These are phyloP conservation scores for Aspergillus chevalieri DNA, from an alignment of 2,329 filamentous ascomycete species.

Conservation along the genomic window DNA sequence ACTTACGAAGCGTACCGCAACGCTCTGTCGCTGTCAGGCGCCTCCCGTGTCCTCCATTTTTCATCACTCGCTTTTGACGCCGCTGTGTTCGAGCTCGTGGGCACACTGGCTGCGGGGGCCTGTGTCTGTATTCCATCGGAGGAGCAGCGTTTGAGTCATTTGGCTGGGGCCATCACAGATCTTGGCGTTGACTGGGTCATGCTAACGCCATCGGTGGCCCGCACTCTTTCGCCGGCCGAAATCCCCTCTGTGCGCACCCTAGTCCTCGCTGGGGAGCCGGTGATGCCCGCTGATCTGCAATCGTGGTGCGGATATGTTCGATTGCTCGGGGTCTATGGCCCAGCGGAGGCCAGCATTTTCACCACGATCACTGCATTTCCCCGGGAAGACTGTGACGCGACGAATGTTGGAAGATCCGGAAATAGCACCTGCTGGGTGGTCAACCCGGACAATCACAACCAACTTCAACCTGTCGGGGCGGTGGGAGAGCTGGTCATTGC, in stretches of 20 bases:
- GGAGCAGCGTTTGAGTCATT: conserved; percentile 38
- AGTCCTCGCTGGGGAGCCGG: conserved; percentile 30
- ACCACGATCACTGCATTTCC: too few relatives aligned
- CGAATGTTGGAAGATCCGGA: not conserved
- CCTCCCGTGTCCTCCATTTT: conserved; percentile 34
- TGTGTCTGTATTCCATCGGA: conserved; percentile 42
- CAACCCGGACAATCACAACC: conserved; percentile 19
- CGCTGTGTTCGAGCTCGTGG: conserved; percentile 32
- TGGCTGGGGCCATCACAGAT: conserved; percentile 20
- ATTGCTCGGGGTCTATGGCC: conserved; percentile 16
- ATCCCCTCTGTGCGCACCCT: conserved; percentile 29
- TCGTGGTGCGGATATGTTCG: conserved; percentile 24
- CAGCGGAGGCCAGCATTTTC: conserved; percentile 14
- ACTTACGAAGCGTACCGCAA: conserved; percentile 43
- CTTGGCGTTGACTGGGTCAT: conserved; percentile 45
- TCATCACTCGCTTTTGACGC: conserved; percentile 42
- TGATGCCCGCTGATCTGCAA: conserved; percentile 20
- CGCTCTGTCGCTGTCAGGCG: conserved; percentile 40
- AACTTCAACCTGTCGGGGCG: conserved; percentile 14
- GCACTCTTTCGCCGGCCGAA: conserved; percentile 24
- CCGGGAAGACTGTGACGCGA: not conserved
- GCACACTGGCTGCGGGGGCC: conserved; percentile 33
- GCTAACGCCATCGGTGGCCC: conserved; percentile 49
- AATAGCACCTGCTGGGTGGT: conserved; percentile 14
- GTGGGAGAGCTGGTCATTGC: conserved; percentile 27